A percentile compares a stretch with the other conserved stretches of the same genome.
Conservation (phyloP, 306 rosid species). For the Comarum palustre region DNA sequence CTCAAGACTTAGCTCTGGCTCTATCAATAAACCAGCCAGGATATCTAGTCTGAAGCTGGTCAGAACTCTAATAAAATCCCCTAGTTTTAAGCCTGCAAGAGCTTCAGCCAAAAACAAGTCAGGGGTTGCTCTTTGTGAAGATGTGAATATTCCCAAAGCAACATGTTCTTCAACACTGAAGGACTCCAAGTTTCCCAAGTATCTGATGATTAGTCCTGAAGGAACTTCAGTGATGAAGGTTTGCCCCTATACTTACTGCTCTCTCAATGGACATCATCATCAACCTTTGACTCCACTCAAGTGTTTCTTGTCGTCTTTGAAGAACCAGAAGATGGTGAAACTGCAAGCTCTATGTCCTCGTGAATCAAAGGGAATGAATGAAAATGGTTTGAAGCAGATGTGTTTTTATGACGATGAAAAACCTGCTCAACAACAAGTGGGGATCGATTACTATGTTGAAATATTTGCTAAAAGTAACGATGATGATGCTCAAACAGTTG, state of each 20-base stretch:
- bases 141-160: constrained; percentile 42
- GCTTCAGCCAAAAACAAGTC: constrained; percentile 48
- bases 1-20: constrained; percentile 34
- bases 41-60: constrained; percentile 52
- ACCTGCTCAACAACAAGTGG: constrained; percentile 29
- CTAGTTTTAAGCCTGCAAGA: constrained; percentile 67
- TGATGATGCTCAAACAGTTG: constrained; percentile 7
- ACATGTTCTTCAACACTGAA: constrained; percentile 92
- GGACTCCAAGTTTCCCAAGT: constrained; percentile 67
- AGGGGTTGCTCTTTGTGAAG: constrained; percentile 48
- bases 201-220: constrained; percentile 61
- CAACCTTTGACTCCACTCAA: constrained; percentile 67
- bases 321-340: constrained; percentile 53
- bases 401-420: constrained; percentile 20
- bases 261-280: constrained; percentile 85
- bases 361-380: constrained; percentile 25
- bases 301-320: constrained; percentile 66
- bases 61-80: constrained; percentile 63
- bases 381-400: constrained; percentile 23
- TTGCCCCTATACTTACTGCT: constrained; percentile 83
- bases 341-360: constrained; percentile 43
- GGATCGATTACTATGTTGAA: constrained; percentile 53
- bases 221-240: constrained; percentile 75
- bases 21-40: constrained; percentile 43
- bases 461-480: constrained; percentile 42